These are phyloP conservation scores for Colletotrichum incanum DNA, from an alignment of 2,329 filamentous ascomycete species.

Conservation along the genomic window DNA sequence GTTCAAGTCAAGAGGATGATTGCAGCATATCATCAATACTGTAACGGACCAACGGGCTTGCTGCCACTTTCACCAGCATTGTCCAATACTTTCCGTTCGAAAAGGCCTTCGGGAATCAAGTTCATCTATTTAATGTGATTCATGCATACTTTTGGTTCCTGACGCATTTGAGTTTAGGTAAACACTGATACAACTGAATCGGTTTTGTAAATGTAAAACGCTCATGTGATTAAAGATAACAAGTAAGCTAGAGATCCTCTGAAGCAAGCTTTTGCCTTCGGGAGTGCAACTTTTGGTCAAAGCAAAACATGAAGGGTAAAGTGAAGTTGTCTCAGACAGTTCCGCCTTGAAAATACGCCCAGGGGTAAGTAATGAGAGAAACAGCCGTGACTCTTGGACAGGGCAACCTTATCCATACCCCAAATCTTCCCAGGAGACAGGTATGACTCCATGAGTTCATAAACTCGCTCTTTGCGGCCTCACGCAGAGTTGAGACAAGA, in stretches of 20 bases:
- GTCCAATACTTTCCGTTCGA: background rate
- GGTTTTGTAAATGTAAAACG: background rate
- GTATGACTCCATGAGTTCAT: background rate
- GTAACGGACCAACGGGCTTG: no score
- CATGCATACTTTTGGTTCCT: no score
- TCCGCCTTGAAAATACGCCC: background rate
- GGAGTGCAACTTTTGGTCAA: background rate
- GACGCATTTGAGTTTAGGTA: no score
- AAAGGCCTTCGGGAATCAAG: background rate
- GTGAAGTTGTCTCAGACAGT: background rate
- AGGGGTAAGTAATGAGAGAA: background rate
- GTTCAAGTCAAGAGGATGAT: background rate
- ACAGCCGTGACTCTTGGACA: background rate
- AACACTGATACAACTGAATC: background rate
- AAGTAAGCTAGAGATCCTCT: background rate
- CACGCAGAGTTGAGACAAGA: background rate
- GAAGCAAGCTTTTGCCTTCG: background rate
- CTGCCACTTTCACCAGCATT: background rate
- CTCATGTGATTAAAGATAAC: background rate
- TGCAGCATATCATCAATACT: background rate
- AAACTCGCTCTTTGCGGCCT: background rate
- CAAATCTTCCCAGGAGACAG: background rate
- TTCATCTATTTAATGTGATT: no score
- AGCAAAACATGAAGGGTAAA: background rate
- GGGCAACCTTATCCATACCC: background rate